phyloP scores from a whole-genome alignment of 495 filamentous ascomycete species.

The Lineolata rhizophorae region DNA sequence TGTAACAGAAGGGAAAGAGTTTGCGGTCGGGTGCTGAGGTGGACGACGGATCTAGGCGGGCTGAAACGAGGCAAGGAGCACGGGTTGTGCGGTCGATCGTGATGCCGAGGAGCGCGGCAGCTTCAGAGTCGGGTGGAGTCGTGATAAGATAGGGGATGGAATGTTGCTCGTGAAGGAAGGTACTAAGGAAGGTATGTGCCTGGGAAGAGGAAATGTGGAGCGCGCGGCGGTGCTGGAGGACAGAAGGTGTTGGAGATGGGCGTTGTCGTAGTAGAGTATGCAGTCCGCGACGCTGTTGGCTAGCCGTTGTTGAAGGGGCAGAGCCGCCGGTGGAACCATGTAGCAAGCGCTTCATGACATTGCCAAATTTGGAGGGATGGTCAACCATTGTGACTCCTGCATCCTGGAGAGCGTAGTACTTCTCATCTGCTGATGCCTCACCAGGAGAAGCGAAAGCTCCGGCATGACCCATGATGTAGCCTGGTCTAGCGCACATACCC shows the following conservation, averaged over 20 bases:
- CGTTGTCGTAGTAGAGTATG: too few relatives aligned
- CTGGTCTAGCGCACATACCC: slow-evolving; percentile 39
- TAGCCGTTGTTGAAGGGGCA: slow-evolving; percentile 19
- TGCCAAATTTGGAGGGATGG: slow-evolving; percentile 64
- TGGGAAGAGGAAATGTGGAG: too few relatives aligned
- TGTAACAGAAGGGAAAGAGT: slow-evolving; percentile 42
- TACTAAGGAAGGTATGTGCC: too few relatives aligned
- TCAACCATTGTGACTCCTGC: slow-evolving; percentile 58
- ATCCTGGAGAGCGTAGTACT: slow-evolving; percentile 43
- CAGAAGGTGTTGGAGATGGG: too few relatives aligned
- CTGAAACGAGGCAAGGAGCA: slow-evolving; percentile 44
- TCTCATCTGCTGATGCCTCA: slow-evolving; percentile 40
- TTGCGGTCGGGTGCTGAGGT: slow-evolving; percentile 21
- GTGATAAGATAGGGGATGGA: too few relatives aligned
- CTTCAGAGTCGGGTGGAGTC: too few relatives aligned
- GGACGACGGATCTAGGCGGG: too few relatives aligned
- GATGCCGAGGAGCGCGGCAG: slow-evolving; percentile 34
- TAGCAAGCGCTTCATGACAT: slow-evolving; percentile 41
- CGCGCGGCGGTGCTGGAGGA: too few relatives aligned
- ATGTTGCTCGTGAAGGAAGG: too few relatives aligned
- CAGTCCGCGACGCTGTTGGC: too few relatives aligned
- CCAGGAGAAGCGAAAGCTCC: slow-evolving; percentile 53
- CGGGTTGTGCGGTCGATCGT: slow-evolving; percentile 46
- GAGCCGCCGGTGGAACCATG: slow-evolving; percentile 25
- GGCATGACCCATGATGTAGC: slow-evolving; percentile 74